phyloP scores from a whole-genome alignment of 495 filamentous ascomycete genomes.

The Glutinoglossum americanum region DNA sequence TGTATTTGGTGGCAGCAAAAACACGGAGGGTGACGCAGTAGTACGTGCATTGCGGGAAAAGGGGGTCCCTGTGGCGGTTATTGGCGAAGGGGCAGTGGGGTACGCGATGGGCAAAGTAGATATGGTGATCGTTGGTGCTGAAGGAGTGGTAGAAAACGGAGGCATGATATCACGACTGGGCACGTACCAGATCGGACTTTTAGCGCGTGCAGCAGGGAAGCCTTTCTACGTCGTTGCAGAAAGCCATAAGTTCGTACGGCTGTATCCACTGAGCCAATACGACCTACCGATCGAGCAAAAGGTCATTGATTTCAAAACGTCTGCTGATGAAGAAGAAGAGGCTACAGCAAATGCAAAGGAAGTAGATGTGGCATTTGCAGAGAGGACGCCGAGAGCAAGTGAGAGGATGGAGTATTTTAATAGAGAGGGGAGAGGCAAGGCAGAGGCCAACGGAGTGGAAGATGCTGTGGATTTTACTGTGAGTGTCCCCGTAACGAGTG shows the following conservation, averaged over 20 bases:
- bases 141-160: slow-evolving; percentile 84
- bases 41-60: slow-evolving; percentile 47
- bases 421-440: background rate
- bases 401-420: background rate
- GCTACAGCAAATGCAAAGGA: slow-evolving; percentile 7
- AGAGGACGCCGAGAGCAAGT: background rate
- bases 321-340: slow-evolving; percentile 13
- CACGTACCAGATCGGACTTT: slow-evolving; percentile 69
- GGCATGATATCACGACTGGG: slow-evolving; percentile 80
- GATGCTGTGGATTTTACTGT: slow-evolving; percentile 71
- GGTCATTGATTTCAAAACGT: slow-evolving; percentile 45
- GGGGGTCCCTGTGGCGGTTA: slow-evolving; percentile 66
- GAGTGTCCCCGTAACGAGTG: slow-evolving; percentile 10
- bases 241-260: slow-evolving; percentile 80
- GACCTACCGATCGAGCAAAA: slow-evolving; percentile 56
- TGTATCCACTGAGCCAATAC: slow-evolving; percentile 60
- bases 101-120: slow-evolving; percentile 66
- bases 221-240: slow-evolving; percentile 84
- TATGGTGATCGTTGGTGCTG: slow-evolving; percentile 77
- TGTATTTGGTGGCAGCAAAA: slow-evolving; percentile 26
- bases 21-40: slow-evolving; percentile 35
- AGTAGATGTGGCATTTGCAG: background rate
- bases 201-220: slow-evolving; percentile 56
- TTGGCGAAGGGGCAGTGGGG: slow-evolving; percentile 59
- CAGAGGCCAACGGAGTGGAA: slow-evolving; percentile 4